A percentile compares a stretch with the other conserved stretches of the same genome.
phyloP scores from a whole-genome alignment of 1,284 basidiomycete species.

The Fomitopsis palustris region DNA sequence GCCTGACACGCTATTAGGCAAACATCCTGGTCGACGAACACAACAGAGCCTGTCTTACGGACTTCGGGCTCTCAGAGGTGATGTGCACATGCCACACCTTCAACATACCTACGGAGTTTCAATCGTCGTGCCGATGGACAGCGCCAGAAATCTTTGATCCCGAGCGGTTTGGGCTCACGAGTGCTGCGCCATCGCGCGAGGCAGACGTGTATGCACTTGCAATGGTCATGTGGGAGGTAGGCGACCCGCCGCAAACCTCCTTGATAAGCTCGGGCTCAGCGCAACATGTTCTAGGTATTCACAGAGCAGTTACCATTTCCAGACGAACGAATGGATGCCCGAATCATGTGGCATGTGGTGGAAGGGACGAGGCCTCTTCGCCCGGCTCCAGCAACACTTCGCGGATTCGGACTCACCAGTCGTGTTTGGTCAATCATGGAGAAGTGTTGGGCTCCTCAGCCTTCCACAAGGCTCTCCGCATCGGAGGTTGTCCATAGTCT shows the following conservation, averaged over 20 bases:
- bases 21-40: conserved; percentile 4
- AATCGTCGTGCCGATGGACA: neutral
- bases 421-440: conserved; percentile 2
- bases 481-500: too few species aligned
- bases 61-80: conserved; percentile 2
- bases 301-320: neutral
- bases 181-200: neutral
- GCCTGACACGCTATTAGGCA: neutral
- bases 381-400: neutral
- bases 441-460: conserved; percentile 1
- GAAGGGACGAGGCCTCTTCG: neutral
- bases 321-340: neutral
- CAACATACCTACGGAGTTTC: neutral
- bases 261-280: neutral
- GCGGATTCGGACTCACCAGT: neutral
- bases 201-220: conserved; percentile 8
- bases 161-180: neutral
- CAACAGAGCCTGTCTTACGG: neutral
- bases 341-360: neutral
- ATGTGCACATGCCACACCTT: neutral
- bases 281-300: neutral
- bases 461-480: too few species aligned
- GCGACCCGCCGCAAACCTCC: neutral
- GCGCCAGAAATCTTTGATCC: conserved; percentile 7
- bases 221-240: conserved; percentile 10